These are phyloP conservation scores for Serendipita sp. DNA, from an alignment of 768 basidiomycete species.

Conservation along the genomic window DNA sequence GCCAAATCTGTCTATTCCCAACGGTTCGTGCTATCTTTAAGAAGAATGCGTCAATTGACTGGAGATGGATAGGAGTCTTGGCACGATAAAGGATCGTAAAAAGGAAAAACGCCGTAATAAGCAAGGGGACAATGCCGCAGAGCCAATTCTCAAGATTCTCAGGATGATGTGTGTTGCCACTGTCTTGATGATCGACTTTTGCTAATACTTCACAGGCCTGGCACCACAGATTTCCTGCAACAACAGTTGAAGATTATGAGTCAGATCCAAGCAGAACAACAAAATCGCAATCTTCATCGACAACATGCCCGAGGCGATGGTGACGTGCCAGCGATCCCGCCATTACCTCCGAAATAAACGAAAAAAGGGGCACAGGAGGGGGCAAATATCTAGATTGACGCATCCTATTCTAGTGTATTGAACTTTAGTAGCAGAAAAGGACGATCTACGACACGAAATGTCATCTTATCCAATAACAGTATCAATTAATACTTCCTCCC, in stretches of 20 bases:
- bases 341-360: neutral
- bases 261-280: slow-evolving; percentile 65
- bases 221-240: slow-evolving; percentile 71
- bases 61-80: slow-evolving; percentile 45
- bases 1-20: slow-evolving; percentile 87
- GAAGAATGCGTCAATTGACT: neutral
- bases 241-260: slow-evolving; percentile 73
- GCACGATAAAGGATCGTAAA: slow-evolving; percentile 90
- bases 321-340: neutral
- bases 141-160: slow-evolving; percentile 86
- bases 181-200: neutral
- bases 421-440: neutral
- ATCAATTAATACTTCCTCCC: slow-evolving; percentile 2
- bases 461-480: neutral
- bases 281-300: neutral
- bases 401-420: too few species aligned
- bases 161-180: slow-evolving; percentile 64
- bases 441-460: neutral
- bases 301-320: neutral
- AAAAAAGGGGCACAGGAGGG: too few species aligned
- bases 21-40: slow-evolving; percentile 21
- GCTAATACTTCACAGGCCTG: slow-evolving; percentile 31
- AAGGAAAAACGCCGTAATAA: slow-evolving; percentile 76
- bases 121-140: slow-evolving; percentile 46
- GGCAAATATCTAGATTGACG: too few species aligned